Evolutionary conservation across 148 eudicot species (phyloP), one percentile per base, ranked within the genome.

Genomic region (Chenopodium album): DNA sequence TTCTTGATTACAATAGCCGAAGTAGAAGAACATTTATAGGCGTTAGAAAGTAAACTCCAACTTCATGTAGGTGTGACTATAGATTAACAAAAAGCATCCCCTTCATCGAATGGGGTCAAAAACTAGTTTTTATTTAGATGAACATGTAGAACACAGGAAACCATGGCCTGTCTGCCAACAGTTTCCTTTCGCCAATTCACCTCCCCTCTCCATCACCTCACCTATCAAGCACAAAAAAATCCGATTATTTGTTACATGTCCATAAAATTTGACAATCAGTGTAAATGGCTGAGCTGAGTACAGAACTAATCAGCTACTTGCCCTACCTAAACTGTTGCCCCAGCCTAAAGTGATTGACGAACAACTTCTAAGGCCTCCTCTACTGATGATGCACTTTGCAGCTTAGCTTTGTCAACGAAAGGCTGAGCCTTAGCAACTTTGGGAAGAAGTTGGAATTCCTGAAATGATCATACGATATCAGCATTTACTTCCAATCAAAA

Each of bases 401-500:
- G 90, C 85, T 92, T 92, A 59, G 88, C 92, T 88, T 80, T 88
- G 86, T 95, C 97, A 7, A 95, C 83, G 1, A 78, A 14, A 64
- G 98, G 98, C 77, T 95, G 98, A 77, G 82, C 83, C 85, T 89
- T 90, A 2, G 98, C 98, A 56, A 95, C 93, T 80, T 95, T 87
- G 3, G 98, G 97, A 71, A 95, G 97, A 85, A 95, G 94, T 90
- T 95, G 89, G 86, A 91, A 91, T 84, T 95, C 98, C 98, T 95
- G 84, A 48, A 85, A 83, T 16, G 52, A 46, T 28, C 68, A 44
- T 16, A n/a, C 32, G 8, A 32, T 74, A 23, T 20, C 6, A 9
- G 65, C 22, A 12, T 13, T 13, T 50, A 78, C 9, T 72, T 78
- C 52, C 81, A 62, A 26, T 9, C 37, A 34, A 34, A 34, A 34